These are phyloP conservation scores for Bolboschoenoplectus hybrid DNA, from an alignment of 202 grass and related monocot genomes.

Conservation along the genomic window DNA sequence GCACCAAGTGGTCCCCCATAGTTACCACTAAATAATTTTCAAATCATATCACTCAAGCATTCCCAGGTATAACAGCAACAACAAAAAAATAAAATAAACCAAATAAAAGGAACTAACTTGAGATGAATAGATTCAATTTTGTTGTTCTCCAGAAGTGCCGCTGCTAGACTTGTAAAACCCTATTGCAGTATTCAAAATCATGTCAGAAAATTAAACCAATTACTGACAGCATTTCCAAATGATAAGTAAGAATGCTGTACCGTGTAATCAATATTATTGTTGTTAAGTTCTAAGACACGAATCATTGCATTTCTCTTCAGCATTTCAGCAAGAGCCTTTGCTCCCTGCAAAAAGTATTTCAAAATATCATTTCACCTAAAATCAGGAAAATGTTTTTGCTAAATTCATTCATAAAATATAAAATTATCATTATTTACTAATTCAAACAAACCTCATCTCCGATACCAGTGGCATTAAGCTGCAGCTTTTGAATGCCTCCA, in stretches of 20 bases:
- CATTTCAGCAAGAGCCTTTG: conserved; percentile 81
- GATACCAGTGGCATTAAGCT: conserved; percentile 83
- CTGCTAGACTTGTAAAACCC: conserved; percentile 94
- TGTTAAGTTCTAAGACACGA: conserved; percentile 79
- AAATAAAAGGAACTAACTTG: conserved; percentile 66
- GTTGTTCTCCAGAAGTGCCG: conserved; percentile 90
- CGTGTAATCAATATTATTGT: conserved; percentile 85
- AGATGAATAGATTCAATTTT: conserved; percentile 83
- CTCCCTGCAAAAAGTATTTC: conserved; percentile 62
- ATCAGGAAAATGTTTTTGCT: neutral
- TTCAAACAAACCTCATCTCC: conserved; percentile 75
- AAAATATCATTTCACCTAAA: neutral
- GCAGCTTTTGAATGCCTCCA: conserved; percentile 86
- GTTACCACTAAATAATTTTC: conserved; percentile 73
- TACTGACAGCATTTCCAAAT: conserved; percentile 30
- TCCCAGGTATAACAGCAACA: conserved; percentile 29
- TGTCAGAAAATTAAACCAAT: conserved; percentile 21
- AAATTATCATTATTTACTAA: neutral
- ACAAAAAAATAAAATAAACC: conserved; percentile 40
- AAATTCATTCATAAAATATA: neutral
- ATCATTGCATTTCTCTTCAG: conserved; percentile 87
- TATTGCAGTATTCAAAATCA: conserved; percentile 47
- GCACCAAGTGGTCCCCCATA: conserved; percentile 95
- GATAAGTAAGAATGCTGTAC: conserved; percentile 51
- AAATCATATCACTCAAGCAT: conserved; percentile 37